These are phyloP conservation scores for Candida tammaniensis DNA, from an alignment of 805 yeast species.

Conservation along the genomic window DNA sequence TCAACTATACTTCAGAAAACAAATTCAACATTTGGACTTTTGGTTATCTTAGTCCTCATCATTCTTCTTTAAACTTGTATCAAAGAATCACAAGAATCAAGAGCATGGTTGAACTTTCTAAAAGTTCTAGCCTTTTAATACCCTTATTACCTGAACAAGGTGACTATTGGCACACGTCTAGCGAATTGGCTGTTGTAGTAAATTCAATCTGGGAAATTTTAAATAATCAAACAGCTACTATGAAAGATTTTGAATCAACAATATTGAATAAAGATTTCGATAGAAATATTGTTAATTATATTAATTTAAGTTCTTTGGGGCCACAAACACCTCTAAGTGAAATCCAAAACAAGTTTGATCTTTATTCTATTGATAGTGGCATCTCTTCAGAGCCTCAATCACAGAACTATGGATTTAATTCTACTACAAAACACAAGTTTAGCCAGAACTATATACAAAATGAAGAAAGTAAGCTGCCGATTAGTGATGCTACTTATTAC, in stretches of 20 bases:
- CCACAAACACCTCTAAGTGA: no score
- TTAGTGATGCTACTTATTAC: conserved; percentile 3
- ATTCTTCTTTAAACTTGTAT: conserved; percentile 1
- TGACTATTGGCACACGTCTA: conserved; percentile 24
- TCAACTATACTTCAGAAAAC: conserved; percentile 35
- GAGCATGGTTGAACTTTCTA: conserved; percentile 44
- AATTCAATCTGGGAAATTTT: conserved; percentile 38
- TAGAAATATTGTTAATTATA: conserved; percentile 48
- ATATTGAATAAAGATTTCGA: conserved; percentile 40
- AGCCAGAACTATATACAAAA: conserved; percentile 6
- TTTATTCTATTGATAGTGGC: conserved; percentile 1
- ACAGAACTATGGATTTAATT: conserved; percentile 10
- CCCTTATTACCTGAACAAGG: conserved; percentile 38
- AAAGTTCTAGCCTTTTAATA: conserved; percentile 50
- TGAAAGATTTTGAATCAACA: conserved; percentile 44
- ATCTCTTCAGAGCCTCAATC: not conserved
- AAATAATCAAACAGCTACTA: conserved; percentile 30
- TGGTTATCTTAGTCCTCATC: conserved; percentile 18
- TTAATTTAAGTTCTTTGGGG: conserved; percentile 15
- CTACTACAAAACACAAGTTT: conserved; percentile 4
- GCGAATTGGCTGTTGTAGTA: conserved; percentile 19
- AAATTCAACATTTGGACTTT: conserved; percentile 37
- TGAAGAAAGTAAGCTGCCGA: conserved; percentile 4
- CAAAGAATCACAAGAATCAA: conserved; percentile 40
- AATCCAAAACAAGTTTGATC: not conserved